These are phyloP conservation scores for Uncinocarpus reesii DNA, from an alignment of 2,329 filamentous ascomycete species.

Conservation along the genomic window DNA sequence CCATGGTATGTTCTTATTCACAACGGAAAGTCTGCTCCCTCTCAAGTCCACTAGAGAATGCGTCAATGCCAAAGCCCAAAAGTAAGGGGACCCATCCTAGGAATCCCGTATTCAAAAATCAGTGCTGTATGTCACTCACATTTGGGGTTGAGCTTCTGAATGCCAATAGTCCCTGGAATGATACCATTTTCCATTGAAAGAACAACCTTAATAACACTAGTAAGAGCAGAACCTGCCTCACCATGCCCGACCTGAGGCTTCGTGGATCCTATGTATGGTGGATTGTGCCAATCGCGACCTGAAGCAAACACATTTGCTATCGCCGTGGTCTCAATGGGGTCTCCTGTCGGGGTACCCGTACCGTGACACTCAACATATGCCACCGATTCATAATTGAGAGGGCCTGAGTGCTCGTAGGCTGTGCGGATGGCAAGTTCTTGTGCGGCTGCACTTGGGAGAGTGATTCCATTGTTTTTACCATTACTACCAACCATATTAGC, in stretches of 20 bases:
- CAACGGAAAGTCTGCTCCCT: conserved; percentile 8
- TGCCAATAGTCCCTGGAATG: conserved; percentile 23
- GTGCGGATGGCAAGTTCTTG: conserved; percentile 25
- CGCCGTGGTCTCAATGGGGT: neutral
- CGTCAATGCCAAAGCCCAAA: too few species aligned
- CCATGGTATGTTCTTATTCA: conserved; percentile 6
- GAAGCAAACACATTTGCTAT: neutral
- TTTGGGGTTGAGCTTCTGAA: conserved; percentile 22
- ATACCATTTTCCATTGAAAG: conserved; percentile 22
- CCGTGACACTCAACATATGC: conserved; percentile 11
- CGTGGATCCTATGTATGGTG: neutral
- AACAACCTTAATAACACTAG: conserved; percentile 26
- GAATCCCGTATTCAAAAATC: too few species aligned
- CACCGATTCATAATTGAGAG: conserved; percentile 8
- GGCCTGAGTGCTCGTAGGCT: conserved; percentile 25
- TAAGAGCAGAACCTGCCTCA: conserved; percentile 21
- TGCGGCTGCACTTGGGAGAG: conserved; percentile 18
- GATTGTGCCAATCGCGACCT: neutral
- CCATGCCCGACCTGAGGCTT: conserved; percentile 31
- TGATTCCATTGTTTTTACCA: too few species aligned
- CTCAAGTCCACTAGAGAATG: too few species aligned
- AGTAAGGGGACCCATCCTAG: too few species aligned
- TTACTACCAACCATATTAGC: too few species aligned
- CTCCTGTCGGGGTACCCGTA: conserved; percentile 6
- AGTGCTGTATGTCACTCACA: too few species aligned